Evolutionary conservation across 208 protist genomes (phyloP).

Genomic region (Trichomonas tenax): DNA sequence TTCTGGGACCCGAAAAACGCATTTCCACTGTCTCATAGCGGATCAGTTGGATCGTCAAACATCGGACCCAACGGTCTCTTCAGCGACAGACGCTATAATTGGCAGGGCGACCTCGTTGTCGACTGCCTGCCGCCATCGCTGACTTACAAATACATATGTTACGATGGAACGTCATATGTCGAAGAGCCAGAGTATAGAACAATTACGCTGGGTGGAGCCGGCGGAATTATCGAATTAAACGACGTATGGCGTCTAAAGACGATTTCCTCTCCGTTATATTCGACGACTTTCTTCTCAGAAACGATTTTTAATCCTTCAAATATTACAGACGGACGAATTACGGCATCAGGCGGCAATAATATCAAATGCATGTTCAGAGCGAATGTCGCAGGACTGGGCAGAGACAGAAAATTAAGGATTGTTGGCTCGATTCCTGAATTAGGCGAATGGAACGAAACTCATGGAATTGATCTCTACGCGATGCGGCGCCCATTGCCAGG

Average conservation of each 20-base stretch:
- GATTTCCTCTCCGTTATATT: neutral
- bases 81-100: neutral
- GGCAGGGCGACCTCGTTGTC: neutral
- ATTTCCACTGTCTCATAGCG: neutral
- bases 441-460: neutral
- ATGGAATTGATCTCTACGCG: neutral
- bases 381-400: neutral
- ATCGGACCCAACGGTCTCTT: neutral
- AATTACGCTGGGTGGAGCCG: no score
- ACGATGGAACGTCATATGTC: neutral
- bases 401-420: neutral
- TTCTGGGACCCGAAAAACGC: neutral
- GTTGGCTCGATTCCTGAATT: neutral
- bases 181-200: neutral
- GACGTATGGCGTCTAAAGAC: neutral
- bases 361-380: neutral
- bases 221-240: neutral
- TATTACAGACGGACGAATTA: no score
- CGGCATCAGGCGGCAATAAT: neutral
- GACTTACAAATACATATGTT: neutral
- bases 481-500: no score
- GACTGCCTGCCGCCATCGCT: neutral
- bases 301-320: neutral
- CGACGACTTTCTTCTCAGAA: neutral
- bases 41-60: neutral